phyloP scores from a whole-genome alignment of 2,329 filamentous ascomycete genomes.

The Phialophora verrucosa region DNA sequence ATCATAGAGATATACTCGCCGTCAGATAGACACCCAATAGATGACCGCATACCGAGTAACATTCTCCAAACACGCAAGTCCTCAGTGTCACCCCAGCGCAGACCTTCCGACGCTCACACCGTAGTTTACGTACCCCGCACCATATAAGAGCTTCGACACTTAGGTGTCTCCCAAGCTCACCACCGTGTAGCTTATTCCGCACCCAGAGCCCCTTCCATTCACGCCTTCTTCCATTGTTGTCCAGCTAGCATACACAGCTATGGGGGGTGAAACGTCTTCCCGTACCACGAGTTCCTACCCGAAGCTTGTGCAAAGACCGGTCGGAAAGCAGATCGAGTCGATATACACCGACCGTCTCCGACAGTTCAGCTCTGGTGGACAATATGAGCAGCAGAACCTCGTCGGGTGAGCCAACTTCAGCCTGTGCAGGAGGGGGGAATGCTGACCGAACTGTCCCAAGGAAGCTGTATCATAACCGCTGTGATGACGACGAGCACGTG shows the following conservation, averaged over 20 bases:
- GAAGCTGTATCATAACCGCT: constrained; percentile 73
- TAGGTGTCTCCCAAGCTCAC: background rate
- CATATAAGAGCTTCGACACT: constrained; percentile 1
- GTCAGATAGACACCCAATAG: no score
- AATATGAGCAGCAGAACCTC: constrained; percentile 78
- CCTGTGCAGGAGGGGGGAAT: background rate
- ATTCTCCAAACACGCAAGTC: background rate
- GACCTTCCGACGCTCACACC: background rate
- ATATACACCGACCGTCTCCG: constrained; percentile 85
- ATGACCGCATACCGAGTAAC: background rate
- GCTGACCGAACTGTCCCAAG: constrained; percentile 51
- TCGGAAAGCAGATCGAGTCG: constrained; percentile 79
- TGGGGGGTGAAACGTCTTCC: constrained; percentile 48
- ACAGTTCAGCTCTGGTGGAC: constrained; percentile 81
- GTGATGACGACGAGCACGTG: constrained; percentile 74
- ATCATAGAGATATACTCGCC: background rate
- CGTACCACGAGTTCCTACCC: constrained; percentile 53
- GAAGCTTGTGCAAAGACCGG: constrained; percentile 57
- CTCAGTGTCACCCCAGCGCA: background rate
- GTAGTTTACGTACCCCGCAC: constrained; percentile 5
- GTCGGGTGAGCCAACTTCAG: constrained; percentile 62
- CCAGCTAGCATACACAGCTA: constrained; percentile 28
- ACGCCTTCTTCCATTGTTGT: background rate
- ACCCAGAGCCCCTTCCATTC: background rate
- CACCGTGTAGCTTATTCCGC: background rate